phyloP scores from a whole-genome alignment of 768 basidiomycete genomes.

The Vishniacozyma victoriae region DNA sequence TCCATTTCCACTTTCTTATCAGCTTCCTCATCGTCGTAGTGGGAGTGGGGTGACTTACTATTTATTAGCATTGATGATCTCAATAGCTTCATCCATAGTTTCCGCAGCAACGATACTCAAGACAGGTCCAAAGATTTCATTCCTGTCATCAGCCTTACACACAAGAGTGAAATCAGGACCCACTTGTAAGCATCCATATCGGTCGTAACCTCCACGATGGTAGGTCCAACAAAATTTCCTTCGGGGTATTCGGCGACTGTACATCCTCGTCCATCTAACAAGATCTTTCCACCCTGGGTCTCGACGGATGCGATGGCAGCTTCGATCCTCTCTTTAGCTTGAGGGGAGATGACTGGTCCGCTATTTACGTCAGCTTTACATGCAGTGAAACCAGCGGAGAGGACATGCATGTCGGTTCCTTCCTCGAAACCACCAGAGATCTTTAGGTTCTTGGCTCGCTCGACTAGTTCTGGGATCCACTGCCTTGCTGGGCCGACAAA shows the following conservation, averaged over 20 bases:
- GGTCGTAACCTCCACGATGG: constrained; percentile 70
- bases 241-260: constrained; percentile 65
- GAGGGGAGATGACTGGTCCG: constrained; percentile 56
- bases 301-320: constrained; percentile 57
- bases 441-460: constrained; percentile 70
- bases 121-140: constrained; percentile 94
- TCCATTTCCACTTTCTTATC: constrained; percentile 61
- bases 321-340: constrained; percentile 70
- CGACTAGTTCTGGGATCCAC: constrained; percentile 82
- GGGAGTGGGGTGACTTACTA: constrained; percentile 53
- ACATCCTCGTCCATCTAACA: constrained; percentile 72
- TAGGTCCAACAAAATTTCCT: constrained; percentile 90
- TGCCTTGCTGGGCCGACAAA: constrained; percentile 70
- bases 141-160: constrained; percentile 50
- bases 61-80: constrained; percentile 75
- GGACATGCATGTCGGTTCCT: constrained; percentile 69
- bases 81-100: constrained; percentile 79
- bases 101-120: constrained; percentile 63
- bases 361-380: constrained; percentile 27
- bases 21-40: constrained; percentile 5
- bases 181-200: constrained; percentile 81
- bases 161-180: constrained; percentile 22
- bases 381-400: constrained; percentile 12
- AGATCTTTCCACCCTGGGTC: constrained; percentile 72
- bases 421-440: constrained; percentile 87